Percentiles rank a stretch among this genome's conserved stretches.
These are phyloP conservation scores for Chlorella sorokiniana DNA, from an alignment of 139 green algal species.

Conservation along the genomic window DNA sequence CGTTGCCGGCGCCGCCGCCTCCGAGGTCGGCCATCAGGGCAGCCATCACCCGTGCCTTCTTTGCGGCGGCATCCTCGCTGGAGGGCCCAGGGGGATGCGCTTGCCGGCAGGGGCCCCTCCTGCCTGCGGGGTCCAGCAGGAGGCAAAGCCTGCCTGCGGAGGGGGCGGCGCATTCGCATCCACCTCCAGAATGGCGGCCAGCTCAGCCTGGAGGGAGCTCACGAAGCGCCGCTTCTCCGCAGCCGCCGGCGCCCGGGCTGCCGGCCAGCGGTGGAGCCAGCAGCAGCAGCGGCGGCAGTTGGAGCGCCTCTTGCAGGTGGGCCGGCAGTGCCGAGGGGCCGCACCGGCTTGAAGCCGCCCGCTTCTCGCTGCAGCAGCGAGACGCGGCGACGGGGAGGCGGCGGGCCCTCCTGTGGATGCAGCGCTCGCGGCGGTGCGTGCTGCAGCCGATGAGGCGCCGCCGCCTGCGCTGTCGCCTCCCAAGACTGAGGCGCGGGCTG, in stretches of 20 bases:
- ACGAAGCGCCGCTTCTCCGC: conserved; percentile 1
- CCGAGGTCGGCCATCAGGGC: neutral
- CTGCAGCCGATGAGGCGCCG: neutral
- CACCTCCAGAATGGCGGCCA: neutral
- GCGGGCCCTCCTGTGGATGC: neutral
- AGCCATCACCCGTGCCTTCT: neutral
- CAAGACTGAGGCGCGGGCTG: neutral
- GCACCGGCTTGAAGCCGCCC: conserved; percentile 16
- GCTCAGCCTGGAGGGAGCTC: neutral
- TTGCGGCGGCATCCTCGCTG: neutral
- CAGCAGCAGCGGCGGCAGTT: neutral
- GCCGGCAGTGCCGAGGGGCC: neutral
- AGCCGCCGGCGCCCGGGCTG: neutral
- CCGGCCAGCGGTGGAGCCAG: no score
- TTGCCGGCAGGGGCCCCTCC: neutral
- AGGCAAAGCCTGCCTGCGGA: no score
- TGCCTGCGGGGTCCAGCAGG: neutral
- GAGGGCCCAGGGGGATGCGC: neutral
- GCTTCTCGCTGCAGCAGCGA: neutral
- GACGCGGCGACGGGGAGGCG: neutral
- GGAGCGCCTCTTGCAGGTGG: neutral
- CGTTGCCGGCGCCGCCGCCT: neutral
- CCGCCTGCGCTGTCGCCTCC: neutral
- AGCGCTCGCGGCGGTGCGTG: neutral
- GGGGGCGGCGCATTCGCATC: neutral